These are phyloP conservation scores for Escovopsis weberi DNA, from an alignment of 2,329 filamentous ascomycete species.

Conservation along the genomic window DNA sequence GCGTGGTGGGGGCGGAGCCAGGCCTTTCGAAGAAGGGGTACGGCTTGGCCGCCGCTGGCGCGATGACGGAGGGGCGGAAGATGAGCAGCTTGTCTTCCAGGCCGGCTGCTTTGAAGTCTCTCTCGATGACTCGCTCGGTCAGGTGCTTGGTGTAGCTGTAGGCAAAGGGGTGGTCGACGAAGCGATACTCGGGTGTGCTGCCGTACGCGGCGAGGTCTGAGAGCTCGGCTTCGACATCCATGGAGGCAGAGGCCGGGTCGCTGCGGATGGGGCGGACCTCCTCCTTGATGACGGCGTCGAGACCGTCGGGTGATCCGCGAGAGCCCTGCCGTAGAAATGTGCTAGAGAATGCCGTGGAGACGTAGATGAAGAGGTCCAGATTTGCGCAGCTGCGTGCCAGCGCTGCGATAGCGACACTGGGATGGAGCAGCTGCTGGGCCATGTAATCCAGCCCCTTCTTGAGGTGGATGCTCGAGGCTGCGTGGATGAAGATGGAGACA, in stretches of 20 bases:
- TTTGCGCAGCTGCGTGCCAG: not conserved
- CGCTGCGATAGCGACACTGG: not conserved
- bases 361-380: not conserved
- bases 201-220: not conserved
- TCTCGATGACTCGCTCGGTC: not conserved
- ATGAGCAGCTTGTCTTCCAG: not conserved
- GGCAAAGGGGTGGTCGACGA: not conserved
- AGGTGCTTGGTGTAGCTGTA: constrained; percentile 1
- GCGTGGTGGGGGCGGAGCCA: not conserved
- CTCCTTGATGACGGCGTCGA: not conserved
- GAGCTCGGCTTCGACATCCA: not conserved
- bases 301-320: not conserved
- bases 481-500: constrained; percentile 1
- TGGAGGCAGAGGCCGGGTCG: not conserved
- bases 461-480: not conserved
- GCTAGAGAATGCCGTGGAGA: not conserved
- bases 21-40: not conserved
- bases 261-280: not conserved
- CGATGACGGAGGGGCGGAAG: not conserved
- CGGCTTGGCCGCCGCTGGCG: not conserved
- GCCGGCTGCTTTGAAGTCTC: not conserved
- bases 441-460: not conserved
- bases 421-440: not conserved
- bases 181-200: not conserved
- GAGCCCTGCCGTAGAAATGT: not conserved